Percentiles rank a stretch among this genome's conserved stretches.
These are phyloP conservation scores for Claviceps sp. DNA, from an alignment of 2,329 filamentous ascomycete genomes.

Conservation along the genomic window DNA sequence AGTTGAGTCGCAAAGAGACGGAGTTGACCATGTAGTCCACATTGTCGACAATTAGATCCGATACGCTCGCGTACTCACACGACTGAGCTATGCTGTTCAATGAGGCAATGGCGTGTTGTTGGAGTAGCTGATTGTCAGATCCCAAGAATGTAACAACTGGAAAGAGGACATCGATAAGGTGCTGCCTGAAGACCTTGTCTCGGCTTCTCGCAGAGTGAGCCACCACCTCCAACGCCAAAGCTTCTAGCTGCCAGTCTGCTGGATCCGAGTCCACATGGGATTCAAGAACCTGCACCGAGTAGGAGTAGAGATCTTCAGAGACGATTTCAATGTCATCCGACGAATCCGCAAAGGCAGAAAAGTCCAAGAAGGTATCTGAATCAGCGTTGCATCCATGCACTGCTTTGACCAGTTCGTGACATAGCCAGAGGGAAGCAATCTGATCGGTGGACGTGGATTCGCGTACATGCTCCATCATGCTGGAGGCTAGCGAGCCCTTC, in stretches of 20 bases:
- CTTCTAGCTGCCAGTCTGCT: conserved; percentile 58
- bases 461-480: conserved; percentile 51
- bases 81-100: conserved; percentile 66
- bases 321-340: conserved; percentile 31
- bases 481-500: conserved; percentile 46
- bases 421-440: conserved; percentile 68
- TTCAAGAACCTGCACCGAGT: conserved; percentile 49
- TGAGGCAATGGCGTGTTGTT: conserved; percentile 69
- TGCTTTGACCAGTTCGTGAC: conserved; percentile 56
- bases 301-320: conserved; percentile 55
- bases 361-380: conserved; percentile 53
- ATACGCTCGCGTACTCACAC: conserved; percentile 63
- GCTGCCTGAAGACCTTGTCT: conserved; percentile 57
- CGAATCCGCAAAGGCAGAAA: conserved; percentile 24
- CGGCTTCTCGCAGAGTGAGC: conserved; percentile 61
- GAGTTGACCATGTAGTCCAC: conserved; percentile 96
- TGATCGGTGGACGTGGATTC: conserved; percentile 43
- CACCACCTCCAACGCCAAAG: conserved; percentile 68
- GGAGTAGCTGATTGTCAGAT: conserved; percentile 52
- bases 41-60: conserved; percentile 74
- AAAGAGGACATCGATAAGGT: conserved; percentile 84
- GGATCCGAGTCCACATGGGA: conserved; percentile 35
- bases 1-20: conserved; percentile 76
- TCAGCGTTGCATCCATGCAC: conserved; percentile 36
- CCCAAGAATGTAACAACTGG: conserved; percentile 82